Base-by-base conservation (phyloP, 148 eudicot genomes). In the Amaranthus palmeri region DNA sequence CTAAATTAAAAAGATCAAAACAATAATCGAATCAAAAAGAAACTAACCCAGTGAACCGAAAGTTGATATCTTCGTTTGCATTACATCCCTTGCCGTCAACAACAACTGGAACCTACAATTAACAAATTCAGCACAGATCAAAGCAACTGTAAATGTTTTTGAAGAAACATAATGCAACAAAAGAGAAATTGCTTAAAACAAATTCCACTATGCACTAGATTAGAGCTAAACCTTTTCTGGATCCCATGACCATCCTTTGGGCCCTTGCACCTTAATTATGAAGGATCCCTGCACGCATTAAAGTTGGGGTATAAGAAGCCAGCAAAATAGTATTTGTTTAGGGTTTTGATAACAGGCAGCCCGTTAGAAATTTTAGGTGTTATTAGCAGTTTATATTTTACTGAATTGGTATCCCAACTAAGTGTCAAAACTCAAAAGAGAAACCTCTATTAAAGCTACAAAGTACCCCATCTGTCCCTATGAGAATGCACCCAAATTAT, bases 191-290 rank as follows among this genome's bases (percentile, higher is more conserved):
- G 42, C 54, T 54, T 61, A 69, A 25, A 65, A 14, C 62, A 66
- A 53, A 65, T 75, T n/a, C 11, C 50, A 60, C 64, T 17, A 46
- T 47, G 3, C 36, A 57, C 55, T 8, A 57, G 58, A 47, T 55
- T 65, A 58, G 36, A 62, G 69, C 48, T 71, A 79, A 71, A 96
- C 99, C 88, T 87, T 96, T 75, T 87, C 88, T 63, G 99, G 97
- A 74, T 88, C 80, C 97, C 93, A 90, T 47, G 97, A 79, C 99
- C 99, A 96, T 70, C 99, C 99, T 75, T 84, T 86, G 47, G 99
- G 96, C 70, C 96, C 99, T 80, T 86, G 86, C 79, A 96, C 84
- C 83, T 92, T 96, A 53, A 92, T 85, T 67, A 92, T 77, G 83
- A 88, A 96, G 64, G 99, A 90, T 65, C 99, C 99, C 99, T 96